Evolutionary conservation across 2,329 filamentous ascomycete genomes (phyloP), one percentile per base, ranked within the genome.

Genomic region (Salinomyces thailandicus): DNA sequence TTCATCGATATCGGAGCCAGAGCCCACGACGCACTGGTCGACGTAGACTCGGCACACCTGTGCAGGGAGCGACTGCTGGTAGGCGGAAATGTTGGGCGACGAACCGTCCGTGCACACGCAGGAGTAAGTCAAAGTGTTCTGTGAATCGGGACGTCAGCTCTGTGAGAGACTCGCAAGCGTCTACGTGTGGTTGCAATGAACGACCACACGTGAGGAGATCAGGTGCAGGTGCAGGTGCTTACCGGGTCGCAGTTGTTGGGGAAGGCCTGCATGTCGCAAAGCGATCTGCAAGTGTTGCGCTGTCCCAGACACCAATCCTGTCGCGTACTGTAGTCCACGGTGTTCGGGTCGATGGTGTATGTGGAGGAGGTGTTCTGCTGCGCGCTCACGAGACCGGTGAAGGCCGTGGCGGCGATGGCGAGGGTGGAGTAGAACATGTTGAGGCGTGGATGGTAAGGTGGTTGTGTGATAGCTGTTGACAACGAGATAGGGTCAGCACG

Each of bases 101-200:
- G 64, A 68, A 46, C 68, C 69, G 54, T 76, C 71, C 45, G 51
- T 45, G 64, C 77, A 81, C 34, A 62, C 61, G 60, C 77, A 81
- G 39, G 52, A 63, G 63, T 66, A 80, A 20, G 56, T 57, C 41
- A 81, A 64, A 13, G 63, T 74, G 51, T 34, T 42, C 44, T 46
- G 35, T 26, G 28, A 33, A 41, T 19, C 19, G 12, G 8, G 9
- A 16, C 29, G 24, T 20, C 33, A 28, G 31, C 12, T n/a, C n/a
- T n/a, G n/a, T n/a, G n/a, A n/a, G n/a, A n/a, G n/a, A n/a, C n/a
- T n/a, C n/a, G n/a, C 15, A n/a, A 11, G 38, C 30, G 18, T 26
- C 18, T 14, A n/a, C 31, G 9, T 12, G n/a, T n/a, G 20, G 20
- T 24, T 7, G 7, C 20, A 7, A n/a, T n/a, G 7, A n/a, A 24